Percentiles rank a stretch among this genome's conserved stretches.
Evolutionary conservation across 345 rosid species (phyloP).

Genomic region (Heritiera fomes): DNA sequence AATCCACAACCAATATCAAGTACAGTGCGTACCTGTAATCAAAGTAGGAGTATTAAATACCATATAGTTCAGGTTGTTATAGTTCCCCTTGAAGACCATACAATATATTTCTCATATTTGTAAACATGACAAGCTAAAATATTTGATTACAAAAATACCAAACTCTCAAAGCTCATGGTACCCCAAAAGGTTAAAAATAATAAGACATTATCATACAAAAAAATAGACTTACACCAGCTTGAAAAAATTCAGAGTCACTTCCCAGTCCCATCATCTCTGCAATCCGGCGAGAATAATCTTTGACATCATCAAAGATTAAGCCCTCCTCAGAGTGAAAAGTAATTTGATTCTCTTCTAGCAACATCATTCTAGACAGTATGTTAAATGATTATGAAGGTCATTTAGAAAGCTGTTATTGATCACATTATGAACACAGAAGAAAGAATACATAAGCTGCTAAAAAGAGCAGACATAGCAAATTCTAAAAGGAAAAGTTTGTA

Average conservation of each 20-base stretch:
- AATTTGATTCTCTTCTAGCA: slow-evolving; percentile 97
- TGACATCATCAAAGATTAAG: slow-evolving; percentile 85
- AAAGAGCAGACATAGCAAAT: neutral
- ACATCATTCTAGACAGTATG: slow-evolving; percentile 63
- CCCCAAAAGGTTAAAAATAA: slow-evolving; percentile 13
- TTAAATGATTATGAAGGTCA: neutral
- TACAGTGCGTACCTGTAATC: slow-evolving; percentile 63
- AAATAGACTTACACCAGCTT: slow-evolving; percentile 83
- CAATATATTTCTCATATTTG: slow-evolving; percentile 1
- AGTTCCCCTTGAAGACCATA: slow-evolving; percentile 9
- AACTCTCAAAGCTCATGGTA: slow-evolving; percentile 4
- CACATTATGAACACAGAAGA: slow-evolving; percentile 2
- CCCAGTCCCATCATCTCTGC: slow-evolving; percentile 98
- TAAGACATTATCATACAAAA: slow-evolving; percentile 14
- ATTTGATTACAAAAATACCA: slow-evolving; percentile 5
- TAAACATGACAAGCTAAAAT: neutral
- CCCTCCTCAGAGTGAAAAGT: slow-evolving; percentile 94
- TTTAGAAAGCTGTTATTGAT: slow-evolving; percentile 7
- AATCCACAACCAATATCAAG: slow-evolving; percentile 97
- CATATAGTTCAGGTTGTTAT: neutral
- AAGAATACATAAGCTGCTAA: neutral
- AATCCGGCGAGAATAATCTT: slow-evolving; percentile 90
- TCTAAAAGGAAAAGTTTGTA: neutral
- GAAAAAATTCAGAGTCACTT: slow-evolving; percentile 79
- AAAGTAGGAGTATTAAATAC: slow-evolving; percentile 8